These are phyloP conservation scores for Lophium mytilinum DNA, from an alignment of 495 filamentous ascomycete genomes.

Conservation along the genomic window DNA sequence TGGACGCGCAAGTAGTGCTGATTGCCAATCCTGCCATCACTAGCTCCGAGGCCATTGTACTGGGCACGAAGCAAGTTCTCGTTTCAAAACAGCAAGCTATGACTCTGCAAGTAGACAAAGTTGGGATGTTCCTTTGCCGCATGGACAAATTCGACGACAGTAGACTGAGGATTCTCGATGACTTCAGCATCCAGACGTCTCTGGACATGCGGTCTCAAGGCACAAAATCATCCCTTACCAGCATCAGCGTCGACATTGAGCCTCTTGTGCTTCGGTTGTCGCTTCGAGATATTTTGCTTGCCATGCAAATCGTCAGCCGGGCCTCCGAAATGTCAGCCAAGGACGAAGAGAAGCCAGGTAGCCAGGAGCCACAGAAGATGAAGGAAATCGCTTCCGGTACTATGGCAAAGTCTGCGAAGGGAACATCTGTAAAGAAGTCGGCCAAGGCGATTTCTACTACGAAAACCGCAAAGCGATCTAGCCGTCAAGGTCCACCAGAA, in stretches of 20 bases:
- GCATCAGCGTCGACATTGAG: conserved; percentile 78
- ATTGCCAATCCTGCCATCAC: conserved; percentile 86
- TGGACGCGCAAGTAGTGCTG: conserved; percentile 90
- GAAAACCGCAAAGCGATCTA: conserved; percentile 23
- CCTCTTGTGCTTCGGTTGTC: conserved; percentile 89
- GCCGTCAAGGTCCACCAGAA: conserved; percentile 11
- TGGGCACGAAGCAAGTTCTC: conserved; percentile 87
- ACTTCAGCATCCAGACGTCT: conserved; percentile 85
- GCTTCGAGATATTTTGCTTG: conserved; percentile 86
- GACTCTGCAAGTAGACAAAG: conserved; percentile 81
- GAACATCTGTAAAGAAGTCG: conserved; percentile 44
- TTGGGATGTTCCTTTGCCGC: conserved; percentile 96
- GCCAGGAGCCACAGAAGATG: conserved; percentile 54
- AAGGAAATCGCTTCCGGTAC: conserved; percentile 50
- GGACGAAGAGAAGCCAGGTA: conserved; percentile 38
- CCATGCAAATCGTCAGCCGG: conserved; percentile 85
- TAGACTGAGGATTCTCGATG: conserved; percentile 82
- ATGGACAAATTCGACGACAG: conserved; percentile 94
- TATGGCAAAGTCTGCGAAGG: conserved; percentile 31
- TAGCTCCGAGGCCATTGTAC: conserved; percentile 90
- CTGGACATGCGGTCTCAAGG: conserved; percentile 69
- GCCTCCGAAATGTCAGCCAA: conserved; percentile 74
- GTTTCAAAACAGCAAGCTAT: conserved; percentile 89
- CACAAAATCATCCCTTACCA: conserved; percentile 59
- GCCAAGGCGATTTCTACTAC: conserved; percentile 34